Evolutionary conservation across 768 basidiomycete genomes (phyloP).

Genomic region (Coprinopsis sp.): DNA sequence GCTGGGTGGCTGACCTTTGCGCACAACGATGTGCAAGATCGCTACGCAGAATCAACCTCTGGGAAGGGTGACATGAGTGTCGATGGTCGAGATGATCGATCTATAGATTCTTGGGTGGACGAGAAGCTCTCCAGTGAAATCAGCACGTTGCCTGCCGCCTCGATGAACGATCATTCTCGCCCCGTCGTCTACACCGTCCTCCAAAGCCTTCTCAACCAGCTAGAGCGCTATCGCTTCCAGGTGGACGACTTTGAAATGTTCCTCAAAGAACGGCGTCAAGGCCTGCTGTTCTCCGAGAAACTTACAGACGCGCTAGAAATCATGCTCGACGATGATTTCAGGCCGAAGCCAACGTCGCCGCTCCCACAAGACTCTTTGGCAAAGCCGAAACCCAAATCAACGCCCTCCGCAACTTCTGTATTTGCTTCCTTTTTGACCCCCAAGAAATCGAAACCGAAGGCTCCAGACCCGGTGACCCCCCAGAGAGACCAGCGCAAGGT

Average conservation of each 20-base stretch:
- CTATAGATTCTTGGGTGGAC: slow-evolving; percentile 72
- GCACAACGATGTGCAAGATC: slow-evolving; percentile 34
- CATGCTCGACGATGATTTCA: slow-evolving; percentile 47
- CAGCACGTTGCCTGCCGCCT: slow-evolving; percentile 57
- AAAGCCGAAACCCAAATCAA: slow-evolving; percentile 45
- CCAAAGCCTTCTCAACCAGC: slow-evolving; percentile 72
- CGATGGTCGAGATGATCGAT: slow-evolving; percentile 73
- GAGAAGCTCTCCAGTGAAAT: slow-evolving; percentile 56
- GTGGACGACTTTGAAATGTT: slow-evolving; percentile 82
- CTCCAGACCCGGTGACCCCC: slow-evolving; percentile 43
- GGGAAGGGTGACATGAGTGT: no score
- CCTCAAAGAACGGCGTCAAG: slow-evolving; percentile 80
- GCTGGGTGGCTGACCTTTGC: slow-evolving; percentile 86
- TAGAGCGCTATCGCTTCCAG: slow-evolving; percentile 71
- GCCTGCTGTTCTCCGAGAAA: slow-evolving; percentile 88
- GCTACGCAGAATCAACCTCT: no score
- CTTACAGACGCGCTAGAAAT: slow-evolving; percentile 83
- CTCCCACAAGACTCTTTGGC: slow-evolving; percentile 19
- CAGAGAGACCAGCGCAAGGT: slow-evolving; percentile 36
- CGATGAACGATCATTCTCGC: slow-evolving; percentile 64
- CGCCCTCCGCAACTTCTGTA: slow-evolving; percentile 48
- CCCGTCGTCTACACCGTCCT: slow-evolving; percentile 82
- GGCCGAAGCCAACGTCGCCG: slow-evolving; percentile 23
- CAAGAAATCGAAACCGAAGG: slow-evolving; percentile 52
- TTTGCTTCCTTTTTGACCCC: slow-evolving; percentile 79